Conservation (phyloP, 169 alveolate genomes). For the Perkinsus chesapeaki region DNA sequence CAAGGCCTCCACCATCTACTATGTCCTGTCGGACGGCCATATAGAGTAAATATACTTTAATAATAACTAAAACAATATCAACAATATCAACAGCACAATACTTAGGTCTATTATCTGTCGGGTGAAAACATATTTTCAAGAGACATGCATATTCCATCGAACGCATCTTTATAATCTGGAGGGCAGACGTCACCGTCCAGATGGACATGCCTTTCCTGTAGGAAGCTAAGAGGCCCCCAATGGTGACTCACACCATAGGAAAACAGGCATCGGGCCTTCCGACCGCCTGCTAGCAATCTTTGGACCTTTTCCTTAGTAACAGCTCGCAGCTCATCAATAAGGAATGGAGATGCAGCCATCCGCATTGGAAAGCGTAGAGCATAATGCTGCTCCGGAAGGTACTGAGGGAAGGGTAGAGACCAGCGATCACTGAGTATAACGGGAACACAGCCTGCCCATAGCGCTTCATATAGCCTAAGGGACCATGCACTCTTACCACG, state of each 20-base stretch:
- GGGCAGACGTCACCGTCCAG: background rate
- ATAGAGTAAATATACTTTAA: background rate
- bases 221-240: background rate
- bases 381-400: background rate
- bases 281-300: background rate
- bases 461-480: constrained; percentile 21
- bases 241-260: background rate
- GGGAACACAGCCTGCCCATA: constrained; percentile 26
- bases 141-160: background rate
- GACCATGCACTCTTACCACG: constrained; percentile 32
- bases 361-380: background rate
- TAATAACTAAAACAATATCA: background rate
- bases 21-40: background rate
- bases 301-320: background rate
- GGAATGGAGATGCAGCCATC: background rate
- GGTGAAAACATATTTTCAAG: background rate
- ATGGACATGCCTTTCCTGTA: background rate
- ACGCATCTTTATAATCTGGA: background rate
- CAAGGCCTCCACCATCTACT: background rate
- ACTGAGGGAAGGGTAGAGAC: background rate
- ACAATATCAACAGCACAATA: background rate
- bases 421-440: constrained; percentile 26
- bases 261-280: background rate
- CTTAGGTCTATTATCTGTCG: background rate
- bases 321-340: background rate